Evolutionary conservation across 1,139 yeast genomes (phyloP), one percentile per base, ranked within the genome.

Genomic region (Casaregolazyma lundiana): DNA sequence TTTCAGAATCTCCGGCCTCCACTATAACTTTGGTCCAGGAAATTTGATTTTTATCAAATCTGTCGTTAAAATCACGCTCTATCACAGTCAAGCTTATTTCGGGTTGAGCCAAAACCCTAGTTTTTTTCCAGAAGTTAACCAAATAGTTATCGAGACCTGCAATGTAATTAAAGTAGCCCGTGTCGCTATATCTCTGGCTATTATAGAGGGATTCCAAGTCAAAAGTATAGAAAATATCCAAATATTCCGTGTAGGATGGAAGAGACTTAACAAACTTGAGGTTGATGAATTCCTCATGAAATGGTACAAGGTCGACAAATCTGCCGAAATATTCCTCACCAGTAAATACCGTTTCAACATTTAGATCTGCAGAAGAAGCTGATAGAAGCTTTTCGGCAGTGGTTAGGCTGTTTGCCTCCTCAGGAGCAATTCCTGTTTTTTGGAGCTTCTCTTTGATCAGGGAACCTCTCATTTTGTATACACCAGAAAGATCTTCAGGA

Each of bases 241-340:
- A 62, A 58, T 76, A 87, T 50, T 77, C 76, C 13, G 72, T 59
- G 52, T 83, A 81, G 0, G 78, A 59, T 19, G 67, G 60, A 55
- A 37, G 65, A 48, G 45, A 57, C 51, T 8, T 49, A 15, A 53
- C 49, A 46, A 53, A 53, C 36, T 65, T 61, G 6, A 82, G 63
- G 43, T 74, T 71, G 38, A 77, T 60, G 75, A 81, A 85, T 21
- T 53, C 55, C 30, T 72, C 73, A 61, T 81, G 81, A 45, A 73
- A 68, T 2, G 59, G 53, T 7, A 70, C 62, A 48, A 90, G 67
- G 55, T 87, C 92, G 20, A 90, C 53, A 54, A 65, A 78, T 53
- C 75, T 75, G 0, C 96, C 96, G 59, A 73, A 77, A 19, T 66
- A 64, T 60, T 89, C 96, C 35, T 75, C 79, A 3, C 76, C 72